Evolutionary conservation across 257 asterid species (phyloP), one percentile per base, ranked within the genome.

Genomic region (Eustoma russellianum): DNA sequence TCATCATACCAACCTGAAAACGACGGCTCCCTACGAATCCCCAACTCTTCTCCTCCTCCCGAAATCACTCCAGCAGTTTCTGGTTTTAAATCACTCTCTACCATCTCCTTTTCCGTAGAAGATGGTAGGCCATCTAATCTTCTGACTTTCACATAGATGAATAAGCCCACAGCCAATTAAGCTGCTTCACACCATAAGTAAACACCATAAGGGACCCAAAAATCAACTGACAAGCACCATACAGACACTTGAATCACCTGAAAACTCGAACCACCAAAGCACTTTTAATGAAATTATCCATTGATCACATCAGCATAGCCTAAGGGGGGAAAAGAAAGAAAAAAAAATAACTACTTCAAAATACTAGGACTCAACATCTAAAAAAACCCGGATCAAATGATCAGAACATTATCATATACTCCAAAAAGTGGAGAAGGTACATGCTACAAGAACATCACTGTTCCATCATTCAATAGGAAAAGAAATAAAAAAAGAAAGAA

Each of bases 1-100:
- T 78, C 91, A 63, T 79, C 85, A 67, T 46, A 66, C 94, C 94
- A 83, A 43, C 91, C 88, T n/a, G 86, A 79, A 79, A 81, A 81
- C 2, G 86, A 83, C 55, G 83, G 78, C 44, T 78, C 88, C 67
- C 90, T 75, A 30, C 69, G 64, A 52, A 83, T 58, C 55, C 70
- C 73, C 8, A 48, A 44, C 19, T 61, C 61, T 54, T 51, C 61
- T 41, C 46, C 67, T 46, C 65, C 63, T 41, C 55, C 54, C 17
- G 24, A 52, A 48, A 61, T 49, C 33, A 63, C 60, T 16, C 68
- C 71, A 49, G 48, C 66, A 55, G 75, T 70, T 64, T 60, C 76
- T 59, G 15, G 18, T 5, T 41, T 48, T 30, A 60, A 64, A 64
- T 65, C 64, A 70, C 66, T 61, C 61, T 75, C 82, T 52, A 83